These are phyloP conservation scores for Scolecobasidium constrictum DNA, from an alignment of 2,329 filamentous ascomycete species.

Conservation along the genomic window DNA sequence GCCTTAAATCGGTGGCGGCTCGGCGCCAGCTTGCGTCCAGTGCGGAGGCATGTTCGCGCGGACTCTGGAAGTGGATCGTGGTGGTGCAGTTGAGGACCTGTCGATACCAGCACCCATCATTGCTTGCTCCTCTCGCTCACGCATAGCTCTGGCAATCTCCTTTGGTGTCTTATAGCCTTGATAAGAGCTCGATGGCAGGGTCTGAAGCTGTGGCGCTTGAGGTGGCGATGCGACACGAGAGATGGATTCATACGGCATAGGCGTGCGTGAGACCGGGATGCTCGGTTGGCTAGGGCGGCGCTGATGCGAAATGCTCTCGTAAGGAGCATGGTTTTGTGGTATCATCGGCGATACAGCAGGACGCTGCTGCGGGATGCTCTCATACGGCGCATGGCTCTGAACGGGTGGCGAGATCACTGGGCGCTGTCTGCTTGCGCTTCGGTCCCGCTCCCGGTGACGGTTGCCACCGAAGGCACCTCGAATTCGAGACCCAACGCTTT, in stretches of 20 bases:
- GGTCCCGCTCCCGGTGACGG: constrained; percentile 43
- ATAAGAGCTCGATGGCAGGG: constrained; percentile 8
- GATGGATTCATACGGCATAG: constrained; percentile 12
- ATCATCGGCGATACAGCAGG: no score
- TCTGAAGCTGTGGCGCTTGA: background rate
- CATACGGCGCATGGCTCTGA: constrained; percentile 9
- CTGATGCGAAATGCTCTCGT: constrained; percentile 17
- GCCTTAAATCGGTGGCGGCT: background rate
- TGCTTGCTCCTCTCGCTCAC: background rate
- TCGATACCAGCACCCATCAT: constrained; percentile 1
- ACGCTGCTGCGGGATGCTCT: constrained; percentile 6
- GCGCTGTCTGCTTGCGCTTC: constrained; percentile 42
- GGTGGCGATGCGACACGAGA: background rate
- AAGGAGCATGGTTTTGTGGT: constrained; percentile 14
- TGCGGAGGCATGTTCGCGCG: background rate
- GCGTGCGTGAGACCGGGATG: constrained; percentile 15
- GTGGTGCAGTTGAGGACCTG: constrained; percentile 1
- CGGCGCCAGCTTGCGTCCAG: background rate
- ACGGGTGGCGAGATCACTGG: constrained; percentile 31
- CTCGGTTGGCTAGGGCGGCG: constrained; percentile 12
- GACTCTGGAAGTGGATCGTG: constrained; percentile 4
- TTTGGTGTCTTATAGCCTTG: constrained; percentile 7
- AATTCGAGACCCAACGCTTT: constrained; percentile 43
- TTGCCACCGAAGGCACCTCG: constrained; percentile 36
- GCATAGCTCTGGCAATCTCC: constrained; percentile 8